Conservation (phyloP, 2,329 filamentous ascomycete genomes). For the Talaromyces islandicus region DNA sequence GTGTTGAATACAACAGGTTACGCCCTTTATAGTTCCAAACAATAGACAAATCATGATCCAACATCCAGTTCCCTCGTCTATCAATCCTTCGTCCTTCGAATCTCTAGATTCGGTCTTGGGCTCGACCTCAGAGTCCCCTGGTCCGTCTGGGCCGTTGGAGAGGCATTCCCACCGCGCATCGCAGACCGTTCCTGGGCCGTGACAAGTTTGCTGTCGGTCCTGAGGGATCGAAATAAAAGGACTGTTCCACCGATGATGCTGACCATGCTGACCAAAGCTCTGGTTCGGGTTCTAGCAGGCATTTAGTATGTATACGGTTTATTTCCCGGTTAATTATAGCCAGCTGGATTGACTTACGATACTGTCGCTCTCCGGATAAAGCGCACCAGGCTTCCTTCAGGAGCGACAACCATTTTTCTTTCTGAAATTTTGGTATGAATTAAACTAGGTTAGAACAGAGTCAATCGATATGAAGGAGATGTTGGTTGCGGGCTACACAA, state of each 20-base stretch:
- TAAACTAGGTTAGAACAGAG: not conserved
- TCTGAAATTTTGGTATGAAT: not conserved
- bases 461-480: not conserved
- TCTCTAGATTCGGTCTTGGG: not conserved
- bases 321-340: not conserved
- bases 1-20: not conserved
- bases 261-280: conserved; percentile 17
- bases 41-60: not conserved
- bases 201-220: conserved; percentile 11
- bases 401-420: not conserved
- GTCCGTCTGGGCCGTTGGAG: conserved; percentile 4
- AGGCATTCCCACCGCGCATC: conserved; percentile 11
- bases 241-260: conserved; percentile 16
- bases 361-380: conserved; percentile 2
- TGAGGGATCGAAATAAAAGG: conserved; percentile 16
- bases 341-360: conserved; percentile 1
- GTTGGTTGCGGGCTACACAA: not conserved
- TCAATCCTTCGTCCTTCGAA: conserved; percentile 2
- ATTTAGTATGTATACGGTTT: not conserved
- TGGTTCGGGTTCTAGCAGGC: conserved; percentile 14
- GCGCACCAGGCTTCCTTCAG: not conserved
- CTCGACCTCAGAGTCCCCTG: conserved; percentile 14
- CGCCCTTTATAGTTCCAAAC: not conserved
- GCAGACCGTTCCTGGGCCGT: conserved; percentile 14
- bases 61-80: not conserved